These are phyloP conservation scores for Tolypocladium cylindrosporum DNA, from an alignment of 2,329 filamentous ascomycete genomes.

Conservation along the genomic window DNA sequence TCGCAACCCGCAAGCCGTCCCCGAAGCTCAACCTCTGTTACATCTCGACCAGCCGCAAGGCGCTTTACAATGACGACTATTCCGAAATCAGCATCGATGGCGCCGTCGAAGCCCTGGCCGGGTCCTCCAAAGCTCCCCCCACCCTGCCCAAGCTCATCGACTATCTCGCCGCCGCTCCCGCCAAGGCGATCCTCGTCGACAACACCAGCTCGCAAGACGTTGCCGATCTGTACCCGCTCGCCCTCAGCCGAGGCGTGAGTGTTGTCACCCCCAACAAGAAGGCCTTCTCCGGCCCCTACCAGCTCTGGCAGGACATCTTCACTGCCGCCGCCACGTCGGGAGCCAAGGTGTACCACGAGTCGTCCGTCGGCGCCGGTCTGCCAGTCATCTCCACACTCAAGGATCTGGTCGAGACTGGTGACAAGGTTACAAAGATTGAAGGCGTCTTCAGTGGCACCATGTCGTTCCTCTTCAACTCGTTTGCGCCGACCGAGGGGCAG, in stretches of 20 bases:
- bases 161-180: constrained; percentile 69
- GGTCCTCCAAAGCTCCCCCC: constrained; percentile 55
- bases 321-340: constrained; percentile 56
- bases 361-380: constrained; percentile 84
- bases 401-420: constrained; percentile 89
- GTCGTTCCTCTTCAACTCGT: constrained; percentile 97
- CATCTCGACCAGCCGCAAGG: constrained; percentile 76
- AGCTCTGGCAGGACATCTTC: constrained; percentile 85
- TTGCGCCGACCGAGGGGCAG: constrained; percentile 66
- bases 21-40: constrained; percentile 71
- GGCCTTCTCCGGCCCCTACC: constrained; percentile 74
- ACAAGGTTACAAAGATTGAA: constrained; percentile 85
- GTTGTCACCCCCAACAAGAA: constrained; percentile 99
- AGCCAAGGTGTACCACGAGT: constrained; percentile 89
- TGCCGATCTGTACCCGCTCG: constrained; percentile 71
- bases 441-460: constrained; percentile 97
- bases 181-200: constrained; percentile 78
- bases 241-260: constrained; percentile 73
- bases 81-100: constrained; percentile 52
- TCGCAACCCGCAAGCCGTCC: constrained; percentile 56
- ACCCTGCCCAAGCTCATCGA: constrained; percentile 60
- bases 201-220: constrained; percentile 89
- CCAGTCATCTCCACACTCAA: constrained; percentile 89
- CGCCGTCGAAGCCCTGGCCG: constrained; percentile 51
- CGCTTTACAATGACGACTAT: constrained; percentile 66